Evolutionary conservation across 2,329 filamentous ascomycete genomes (phyloP), one percentile per base, ranked within the genome.

Genomic region (Acarospora socialis): DNA sequence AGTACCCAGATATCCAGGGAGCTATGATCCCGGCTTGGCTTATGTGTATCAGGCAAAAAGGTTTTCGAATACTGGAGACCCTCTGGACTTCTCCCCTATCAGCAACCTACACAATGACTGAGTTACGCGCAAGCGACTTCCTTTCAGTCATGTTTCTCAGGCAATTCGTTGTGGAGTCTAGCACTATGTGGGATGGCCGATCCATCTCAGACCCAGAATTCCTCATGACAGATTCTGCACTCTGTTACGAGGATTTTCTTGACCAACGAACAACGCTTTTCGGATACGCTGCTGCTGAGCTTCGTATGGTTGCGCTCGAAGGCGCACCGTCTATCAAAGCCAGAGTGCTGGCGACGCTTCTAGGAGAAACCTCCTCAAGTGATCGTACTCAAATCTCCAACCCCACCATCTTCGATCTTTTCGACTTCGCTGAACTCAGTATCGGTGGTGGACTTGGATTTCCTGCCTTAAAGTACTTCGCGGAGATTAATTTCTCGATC

Each of bases 21-120:
- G 66, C 67, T 2, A 55, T 52, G 18, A 70, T 82, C 54, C 60
- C 69, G 7, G 66, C 68, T 12, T 86, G 79, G 77, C 66, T 82
- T 28, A 61, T 82, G 17, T 63, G 68, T 24, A 58, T 84, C 31
- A 81, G 77, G 47, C 69, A 73, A 38, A 73, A 77, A 46, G 70
- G 68, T 10, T 68, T 83, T 56, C 69, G 76, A 32, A 72, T 95
- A 17, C 57, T 98, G 20, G 74, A 77, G 40, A 73, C 81, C 37
- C 65, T 99, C 2, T 94, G 86, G 80, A 75, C 67, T 25, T 90
- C 86, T 2, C 71, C 79, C 23, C 58, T 95, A 14, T 92, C 92
- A 0, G 72, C 78, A 2, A 59, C 64, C 2, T 63, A 90, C 38
- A 74, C 84, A 9, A 72, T 93, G 45, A 63, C 74, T 21, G 82